Conservation (phyloP, 805 yeast species). For the Monosporozyma aerobia region DNA sequence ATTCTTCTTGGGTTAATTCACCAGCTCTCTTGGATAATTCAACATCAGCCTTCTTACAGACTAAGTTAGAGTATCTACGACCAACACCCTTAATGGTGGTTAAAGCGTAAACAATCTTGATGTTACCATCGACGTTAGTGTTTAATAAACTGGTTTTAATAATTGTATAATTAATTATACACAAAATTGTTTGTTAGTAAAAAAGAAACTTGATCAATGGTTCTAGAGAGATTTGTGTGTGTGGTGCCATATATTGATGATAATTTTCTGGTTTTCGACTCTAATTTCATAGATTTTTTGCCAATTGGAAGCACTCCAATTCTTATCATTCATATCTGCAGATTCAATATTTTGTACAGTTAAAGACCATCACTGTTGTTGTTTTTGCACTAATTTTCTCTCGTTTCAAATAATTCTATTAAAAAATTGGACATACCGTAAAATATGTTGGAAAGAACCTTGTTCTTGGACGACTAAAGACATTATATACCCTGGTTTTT, state of each 20-base stretch:
- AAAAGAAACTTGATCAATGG: background rate
- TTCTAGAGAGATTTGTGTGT: too few relatives aligned
- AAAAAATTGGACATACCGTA: constrained; percentile 66
- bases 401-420: too few relatives aligned
- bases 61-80: constrained; percentile 99
- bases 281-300: too few relatives aligned
- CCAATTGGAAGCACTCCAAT: too few relatives aligned
- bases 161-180: background rate
- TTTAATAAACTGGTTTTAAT: constrained; percentile 73
- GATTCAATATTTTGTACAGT: too few relatives aligned
- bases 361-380: too few relatives aligned
- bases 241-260: too few relatives aligned
- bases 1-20: constrained; percentile 99
- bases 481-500: constrained; percentile 35
- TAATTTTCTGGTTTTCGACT: background rate
- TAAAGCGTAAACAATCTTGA: constrained; percentile 99
- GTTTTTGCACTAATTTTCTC: background rate
- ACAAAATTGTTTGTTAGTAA: background rate
- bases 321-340: too few relatives aligned
- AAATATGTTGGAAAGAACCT: constrained; percentile 99
- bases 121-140: constrained; percentile 99
- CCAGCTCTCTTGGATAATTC: constrained; percentile 98
- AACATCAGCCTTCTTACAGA: constrained; percentile 99
- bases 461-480: constrained; percentile 97
- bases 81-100: constrained; percentile 99